A percentile compares a stretch with the other conserved stretches of the same genome.
These are phyloP conservation scores for Cutaneotrichosporon daszewskae DNA, from an alignment of 1,284 basidiomycete species.

Conservation along the genomic window DNA sequence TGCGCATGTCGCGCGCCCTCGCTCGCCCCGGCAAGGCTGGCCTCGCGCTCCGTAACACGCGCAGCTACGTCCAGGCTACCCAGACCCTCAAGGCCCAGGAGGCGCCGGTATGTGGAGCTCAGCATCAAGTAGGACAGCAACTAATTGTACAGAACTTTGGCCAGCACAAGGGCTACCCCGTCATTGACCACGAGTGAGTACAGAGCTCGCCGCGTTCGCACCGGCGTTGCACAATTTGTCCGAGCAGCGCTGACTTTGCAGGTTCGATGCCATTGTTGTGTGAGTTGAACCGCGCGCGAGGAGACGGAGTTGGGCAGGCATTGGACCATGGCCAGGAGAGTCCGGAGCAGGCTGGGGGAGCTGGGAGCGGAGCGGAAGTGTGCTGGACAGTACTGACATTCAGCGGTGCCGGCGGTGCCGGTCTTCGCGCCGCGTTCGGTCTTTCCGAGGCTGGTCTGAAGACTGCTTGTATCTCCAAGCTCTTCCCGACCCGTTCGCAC, in stretches of 20 bases:
- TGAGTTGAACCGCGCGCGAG: no score
- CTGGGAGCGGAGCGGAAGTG: background rate
- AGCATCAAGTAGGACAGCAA: no score
- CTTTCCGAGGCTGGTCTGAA: conserved; percentile 98
- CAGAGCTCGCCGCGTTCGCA: background rate
- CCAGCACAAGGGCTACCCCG: conserved; percentile 60
- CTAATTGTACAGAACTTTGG: conserved; percentile 39
- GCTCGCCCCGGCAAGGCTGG: conserved; percentile 13
- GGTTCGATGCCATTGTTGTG: conserved; percentile 96
- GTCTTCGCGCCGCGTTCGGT: conserved; percentile 96
- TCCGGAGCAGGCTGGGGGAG: no score
- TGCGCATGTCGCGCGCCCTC: conserved; percentile 26
- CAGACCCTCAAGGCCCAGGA: conserved; percentile 42
- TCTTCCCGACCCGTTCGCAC: conserved; percentile 99
- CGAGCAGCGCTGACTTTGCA: conserved; percentile 34
- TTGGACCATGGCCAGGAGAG: no score
- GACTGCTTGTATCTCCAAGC: conserved; percentile 96
- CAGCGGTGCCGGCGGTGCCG: conserved; percentile 95
- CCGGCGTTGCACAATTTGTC: background rate
- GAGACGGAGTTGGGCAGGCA: no score
- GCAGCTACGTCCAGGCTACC: conserved; percentile 39
- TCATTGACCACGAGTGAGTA: conserved; percentile 77
- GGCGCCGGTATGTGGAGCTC: conserved; percentile 42
- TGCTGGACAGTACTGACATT: no score
- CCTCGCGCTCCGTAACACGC: conserved; percentile 16